Conservation (phyloP, 1,284 basidiomycete genomes). For the Apiotrichum mycotoxinovorans region DNA sequence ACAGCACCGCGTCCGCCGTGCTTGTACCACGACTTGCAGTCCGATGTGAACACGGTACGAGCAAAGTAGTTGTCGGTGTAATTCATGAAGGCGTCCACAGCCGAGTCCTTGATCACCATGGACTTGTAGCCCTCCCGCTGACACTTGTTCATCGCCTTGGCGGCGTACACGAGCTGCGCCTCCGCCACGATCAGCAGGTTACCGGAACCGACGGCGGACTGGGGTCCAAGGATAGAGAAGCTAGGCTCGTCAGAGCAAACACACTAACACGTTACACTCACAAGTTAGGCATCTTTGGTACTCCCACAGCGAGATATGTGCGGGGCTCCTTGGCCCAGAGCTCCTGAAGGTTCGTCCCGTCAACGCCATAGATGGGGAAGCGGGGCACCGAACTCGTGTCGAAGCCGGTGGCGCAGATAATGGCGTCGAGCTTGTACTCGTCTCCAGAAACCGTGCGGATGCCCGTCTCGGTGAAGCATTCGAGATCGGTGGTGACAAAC, state of each 20-base stretch:
- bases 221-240: constrained; percentile 12
- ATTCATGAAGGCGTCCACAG: constrained; percentile 33
- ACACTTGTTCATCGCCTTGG: constrained; percentile 15
- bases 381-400: constrained; percentile 33
- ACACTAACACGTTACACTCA: not conserved
- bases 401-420: constrained; percentile 39
- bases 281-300: constrained; percentile 37
- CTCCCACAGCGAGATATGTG: constrained; percentile 32
- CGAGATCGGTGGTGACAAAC: constrained; percentile 22
- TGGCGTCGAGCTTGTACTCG: constrained; percentile 30
- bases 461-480: constrained; percentile 26
- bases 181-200: constrained; percentile 21
- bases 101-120: constrained; percentile 28
- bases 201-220: constrained; percentile 9
- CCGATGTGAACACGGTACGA: constrained; percentile 28
- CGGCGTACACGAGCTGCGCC: constrained; percentile 19
- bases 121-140: constrained; percentile 15
- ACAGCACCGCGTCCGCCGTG: constrained; percentile 12
- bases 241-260: not conserved
- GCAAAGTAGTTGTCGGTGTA: constrained; percentile 31
- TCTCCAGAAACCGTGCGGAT: constrained; percentile 20
- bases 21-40: constrained; percentile 33
- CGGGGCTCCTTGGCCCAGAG: constrained; percentile 24
- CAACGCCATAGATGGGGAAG: constrained; percentile 26
- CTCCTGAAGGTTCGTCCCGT: constrained; percentile 36